Conservation (phyloP, 225 moss, liverwort and hornwort species). For the Thuidium tamariscinum region DNA sequence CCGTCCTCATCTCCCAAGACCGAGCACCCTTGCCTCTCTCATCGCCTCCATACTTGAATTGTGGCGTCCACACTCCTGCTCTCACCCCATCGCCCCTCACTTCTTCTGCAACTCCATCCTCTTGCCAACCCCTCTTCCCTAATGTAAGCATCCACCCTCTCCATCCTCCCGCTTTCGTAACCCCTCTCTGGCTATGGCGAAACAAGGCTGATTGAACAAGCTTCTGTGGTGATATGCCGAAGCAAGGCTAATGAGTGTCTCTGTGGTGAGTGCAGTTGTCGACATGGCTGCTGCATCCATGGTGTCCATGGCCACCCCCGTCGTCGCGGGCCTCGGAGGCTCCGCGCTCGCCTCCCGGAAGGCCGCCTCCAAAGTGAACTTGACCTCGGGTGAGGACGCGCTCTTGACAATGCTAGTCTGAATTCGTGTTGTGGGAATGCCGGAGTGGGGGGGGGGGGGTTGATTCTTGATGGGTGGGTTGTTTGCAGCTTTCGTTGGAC, state of each 20-base stretch:
- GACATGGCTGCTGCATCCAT: constrained; percentile 71
- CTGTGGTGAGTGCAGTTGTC: constrained; percentile 1
- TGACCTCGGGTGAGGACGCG: constrained; percentile 41
- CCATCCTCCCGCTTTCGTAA: background rate
- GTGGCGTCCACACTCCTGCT: background rate
- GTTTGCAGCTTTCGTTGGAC: constrained; percentile 55
- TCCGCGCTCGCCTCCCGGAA: constrained; percentile 30
- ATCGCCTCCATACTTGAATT: background rate
- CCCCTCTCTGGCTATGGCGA: background rate
- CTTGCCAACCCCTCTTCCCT: background rate
- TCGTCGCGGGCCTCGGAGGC: constrained; percentile 69
- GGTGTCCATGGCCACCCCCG: constrained; percentile 53
- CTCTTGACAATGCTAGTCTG: background rate
- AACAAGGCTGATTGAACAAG: too few species aligned
- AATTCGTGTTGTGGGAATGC: background rate
- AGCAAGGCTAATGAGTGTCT: background rate
- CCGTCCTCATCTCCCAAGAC: background rate
- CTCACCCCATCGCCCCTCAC: background rate
- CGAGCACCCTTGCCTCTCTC: background rate
- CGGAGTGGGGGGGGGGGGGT: background rate
- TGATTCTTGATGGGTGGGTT: background rate
- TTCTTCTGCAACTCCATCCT: background rate
- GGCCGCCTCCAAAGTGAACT: constrained; percentile 43
- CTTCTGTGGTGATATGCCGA: background rate
- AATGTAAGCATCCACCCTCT: background rate